Percentiles rank a stretch among this genome's conserved stretches.
phyloP scores from a whole-genome alignment of 495 filamentous ascomycete species.

The Talaromyces thailandensis region DNA sequence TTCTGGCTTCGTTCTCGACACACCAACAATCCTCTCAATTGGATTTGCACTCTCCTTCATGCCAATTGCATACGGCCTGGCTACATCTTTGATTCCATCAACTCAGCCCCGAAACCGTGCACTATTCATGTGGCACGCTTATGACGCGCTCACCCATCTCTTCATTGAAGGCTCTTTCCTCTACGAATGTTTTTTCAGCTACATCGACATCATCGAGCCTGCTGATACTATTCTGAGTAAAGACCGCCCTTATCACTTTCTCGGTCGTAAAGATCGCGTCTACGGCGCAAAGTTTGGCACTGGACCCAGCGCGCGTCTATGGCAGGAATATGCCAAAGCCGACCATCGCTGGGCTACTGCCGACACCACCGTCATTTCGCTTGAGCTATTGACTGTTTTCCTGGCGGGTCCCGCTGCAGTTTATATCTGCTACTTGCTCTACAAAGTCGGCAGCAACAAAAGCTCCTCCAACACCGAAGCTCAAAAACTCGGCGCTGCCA shows the following conservation, averaged over 20 bases:
- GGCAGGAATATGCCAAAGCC: constrained; percentile 90
- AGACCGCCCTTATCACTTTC: constrained; percentile 39
- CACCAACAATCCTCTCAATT: constrained; percentile 43
- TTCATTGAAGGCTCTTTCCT: constrained; percentile 84
- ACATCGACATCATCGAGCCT: constrained; percentile 24
- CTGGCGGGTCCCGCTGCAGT: constrained; percentile 64
- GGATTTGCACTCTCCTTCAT: constrained; percentile 44
- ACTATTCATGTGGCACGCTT: constrained; percentile 92
- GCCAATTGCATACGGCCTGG: constrained; percentile 39
- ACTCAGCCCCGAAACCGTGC: constrained; percentile 45
- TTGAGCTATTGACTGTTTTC: constrained; percentile 82
- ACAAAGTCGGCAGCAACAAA: constrained; percentile 16
- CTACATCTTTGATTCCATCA: constrained; percentile 34
- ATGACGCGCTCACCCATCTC: constrained; percentile 84
- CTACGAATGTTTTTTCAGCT: constrained; percentile 85
- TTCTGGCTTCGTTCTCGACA: constrained; percentile 32
- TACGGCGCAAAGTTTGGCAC: constrained; percentile 69
- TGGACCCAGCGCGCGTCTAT: constrained; percentile 58
- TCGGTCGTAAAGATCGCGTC: constrained; percentile 42
- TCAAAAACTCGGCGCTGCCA: constrained; percentile 22
- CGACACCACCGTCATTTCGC: constrained; percentile 67
- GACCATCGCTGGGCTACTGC: constrained; percentile 74
- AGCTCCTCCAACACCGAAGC: constrained; percentile 9
- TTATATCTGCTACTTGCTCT: constrained; percentile 60
- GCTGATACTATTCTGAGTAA: constrained; percentile 25